phyloP scores from a whole-genome alignment of 2,329 filamentous ascomycete genomes.

The Claviceps sp. region DNA sequence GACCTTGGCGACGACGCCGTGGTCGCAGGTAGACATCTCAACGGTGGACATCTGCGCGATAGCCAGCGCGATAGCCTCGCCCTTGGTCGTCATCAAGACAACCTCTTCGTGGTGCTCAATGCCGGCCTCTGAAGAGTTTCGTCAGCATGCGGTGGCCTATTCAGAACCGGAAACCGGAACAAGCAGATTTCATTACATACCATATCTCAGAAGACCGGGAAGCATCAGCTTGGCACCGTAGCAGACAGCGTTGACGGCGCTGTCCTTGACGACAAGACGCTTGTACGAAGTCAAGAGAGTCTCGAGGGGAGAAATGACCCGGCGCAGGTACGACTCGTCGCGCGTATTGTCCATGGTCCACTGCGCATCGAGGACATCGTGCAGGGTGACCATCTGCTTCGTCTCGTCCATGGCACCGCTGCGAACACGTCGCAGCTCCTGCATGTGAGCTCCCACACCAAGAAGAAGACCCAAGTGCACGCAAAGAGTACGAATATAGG shows the following conservation, averaged over 20 bases:
- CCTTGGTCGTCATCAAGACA: conserved; percentile 97
- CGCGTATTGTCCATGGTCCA: conserved; percentile 92
- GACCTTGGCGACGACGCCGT: conserved; percentile 95
- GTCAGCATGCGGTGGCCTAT: conserved; percentile 7
- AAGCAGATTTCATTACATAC: conserved; percentile 31
- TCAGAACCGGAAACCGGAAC: no score
- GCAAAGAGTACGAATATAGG: conserved; percentile 96
- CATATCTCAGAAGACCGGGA: conserved; percentile 84
- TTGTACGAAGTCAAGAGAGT: conserved; percentile 87
- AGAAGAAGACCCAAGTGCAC: conserved; percentile 70
- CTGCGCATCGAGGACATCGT: conserved; percentile 79
- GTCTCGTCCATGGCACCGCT: conserved; percentile 91
- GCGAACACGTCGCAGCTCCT: conserved; percentile 87
- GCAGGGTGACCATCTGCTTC: conserved; percentile 79
- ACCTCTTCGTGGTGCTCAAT: conserved; percentile 95
- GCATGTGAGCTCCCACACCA: conserved; percentile 92
- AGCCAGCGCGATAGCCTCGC: conserved; percentile 90
- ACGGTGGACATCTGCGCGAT: conserved; percentile 98
- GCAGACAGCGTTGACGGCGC: conserved; percentile 81
- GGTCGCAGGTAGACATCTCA: conserved; percentile 91
- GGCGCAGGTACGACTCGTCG: conserved; percentile 84
- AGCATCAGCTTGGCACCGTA: conserved; percentile 99
- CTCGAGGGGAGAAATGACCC: conserved; percentile 85
- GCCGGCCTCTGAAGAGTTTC: conserved; percentile 48
- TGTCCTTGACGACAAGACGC: conserved; percentile 87